Evolutionary conservation across 1,284 basidiomycete species (phyloP).

Genomic region (Cerrena zonata): DNA sequence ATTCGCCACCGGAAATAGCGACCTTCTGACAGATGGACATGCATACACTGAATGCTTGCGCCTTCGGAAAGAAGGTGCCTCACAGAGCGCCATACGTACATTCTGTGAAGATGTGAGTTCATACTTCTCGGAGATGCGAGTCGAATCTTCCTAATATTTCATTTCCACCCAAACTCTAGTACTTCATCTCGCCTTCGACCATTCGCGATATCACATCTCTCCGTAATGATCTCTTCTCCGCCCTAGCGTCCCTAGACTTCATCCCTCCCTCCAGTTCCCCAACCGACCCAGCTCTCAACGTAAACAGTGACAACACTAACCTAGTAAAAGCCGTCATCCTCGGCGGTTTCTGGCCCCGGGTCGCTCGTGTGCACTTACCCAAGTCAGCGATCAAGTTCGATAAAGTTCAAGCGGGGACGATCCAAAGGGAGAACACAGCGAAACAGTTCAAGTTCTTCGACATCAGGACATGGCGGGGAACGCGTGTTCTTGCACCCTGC

Average conservation of each 20-base stretch:
- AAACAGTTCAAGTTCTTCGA: constrained; percentile 80
- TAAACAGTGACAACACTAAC: constrained; percentile 61
- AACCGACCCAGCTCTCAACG: constrained; percentile 45
- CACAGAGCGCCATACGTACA: constrained; percentile 41
- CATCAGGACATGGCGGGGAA: constrained; percentile 28
- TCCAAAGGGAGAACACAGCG: constrained; percentile 78
- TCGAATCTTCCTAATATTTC: not conserved
- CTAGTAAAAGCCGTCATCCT: constrained; percentile 78
- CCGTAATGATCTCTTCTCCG: constrained; percentile 71
- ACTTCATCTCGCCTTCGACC: constrained; percentile 75
- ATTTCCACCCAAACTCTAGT: no score
- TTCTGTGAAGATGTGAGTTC: constrained; percentile 73
- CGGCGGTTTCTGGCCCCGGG: constrained; percentile 77
- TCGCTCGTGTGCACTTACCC: constrained; percentile 74
- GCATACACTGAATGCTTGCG: constrained; percentile 69
- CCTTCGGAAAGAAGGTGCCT: constrained; percentile 46
- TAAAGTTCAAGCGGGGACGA: constrained; percentile 71
- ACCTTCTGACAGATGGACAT: constrained; percentile 76
- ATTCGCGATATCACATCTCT: constrained; percentile 80
- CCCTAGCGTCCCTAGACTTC: constrained; percentile 74
- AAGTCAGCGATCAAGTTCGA: constrained; percentile 74
- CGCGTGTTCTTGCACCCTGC: constrained; percentile 81
- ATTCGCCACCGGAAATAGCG: constrained; percentile 74
- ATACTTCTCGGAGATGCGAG: not conserved
- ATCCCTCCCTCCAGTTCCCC: constrained; percentile 43